A percentile compares a stretch with the other conserved stretches of the same genome.
These are phyloP conservation scores for Penicillium maclennaniae DNA, from an alignment of 495 filamentous ascomycete genomes.

Conservation along the genomic window DNA sequence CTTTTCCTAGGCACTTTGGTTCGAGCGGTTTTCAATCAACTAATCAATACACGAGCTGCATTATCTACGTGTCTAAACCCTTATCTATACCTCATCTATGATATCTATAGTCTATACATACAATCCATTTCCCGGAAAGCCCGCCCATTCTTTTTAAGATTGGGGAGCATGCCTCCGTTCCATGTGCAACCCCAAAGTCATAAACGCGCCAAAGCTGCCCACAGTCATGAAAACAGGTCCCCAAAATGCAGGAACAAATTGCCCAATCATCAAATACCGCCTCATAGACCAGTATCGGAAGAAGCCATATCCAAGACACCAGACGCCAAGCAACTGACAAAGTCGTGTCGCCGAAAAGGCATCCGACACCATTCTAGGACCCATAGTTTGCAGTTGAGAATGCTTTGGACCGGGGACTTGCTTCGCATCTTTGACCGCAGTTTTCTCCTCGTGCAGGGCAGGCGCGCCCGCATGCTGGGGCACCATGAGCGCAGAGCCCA, in stretches of 20 bases:
- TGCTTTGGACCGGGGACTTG: not conserved
- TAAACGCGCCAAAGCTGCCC: constrained; percentile 16
- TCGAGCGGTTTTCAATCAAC: not conserved
- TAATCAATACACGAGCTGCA: not conserved
- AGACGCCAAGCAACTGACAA: constrained; percentile 25
- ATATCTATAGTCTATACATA: not conserved
- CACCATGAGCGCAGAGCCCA: not conserved
- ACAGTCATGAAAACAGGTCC: constrained; percentile 29
- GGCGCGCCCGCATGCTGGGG: not conserved
- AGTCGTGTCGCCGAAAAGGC: constrained; percentile 16
- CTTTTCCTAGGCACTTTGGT: not conserved
- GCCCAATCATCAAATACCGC: constrained; percentile 21
- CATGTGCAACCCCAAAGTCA: constrained; percentile 16
- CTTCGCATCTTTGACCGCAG: not conserved
- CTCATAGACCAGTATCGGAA: constrained; percentile 27
- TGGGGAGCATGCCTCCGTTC: constrained; percentile 7
- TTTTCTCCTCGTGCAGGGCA: not conserved
- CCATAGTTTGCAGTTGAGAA: not conserved
- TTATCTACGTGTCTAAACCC: not conserved
- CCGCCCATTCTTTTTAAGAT: not conserved
- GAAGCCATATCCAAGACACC: constrained; percentile 31
- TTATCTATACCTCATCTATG: not conserved
- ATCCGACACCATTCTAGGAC: not conserved
- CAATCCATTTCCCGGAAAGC: not conserved
- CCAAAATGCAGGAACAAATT: constrained; percentile 33